Evolutionary conservation across 108 stramenopile genomes (phyloP).

Genomic region (Skeletonema marinoi): DNA sequence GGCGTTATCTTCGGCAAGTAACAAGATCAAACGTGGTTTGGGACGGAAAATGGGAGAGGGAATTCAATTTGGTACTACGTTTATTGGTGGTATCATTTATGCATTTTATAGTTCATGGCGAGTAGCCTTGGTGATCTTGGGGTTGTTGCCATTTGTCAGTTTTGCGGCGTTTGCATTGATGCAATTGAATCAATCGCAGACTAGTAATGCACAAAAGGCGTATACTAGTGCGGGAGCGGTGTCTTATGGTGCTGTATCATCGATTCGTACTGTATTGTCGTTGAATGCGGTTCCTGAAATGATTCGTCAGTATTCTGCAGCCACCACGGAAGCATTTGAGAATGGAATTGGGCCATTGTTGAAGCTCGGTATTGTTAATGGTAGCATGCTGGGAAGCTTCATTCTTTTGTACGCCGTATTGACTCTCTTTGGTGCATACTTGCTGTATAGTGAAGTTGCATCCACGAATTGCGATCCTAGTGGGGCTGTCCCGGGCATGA

Average conservation of each 20-base stretch:
- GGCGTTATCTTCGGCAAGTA: slow-evolving; percentile 6
- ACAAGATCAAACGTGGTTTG: slow-evolving; percentile 48
- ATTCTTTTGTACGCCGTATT: slow-evolving; percentile 60
- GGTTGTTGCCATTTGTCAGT: slow-evolving; percentile 53
- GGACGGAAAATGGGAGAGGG: slow-evolving; percentile 78
- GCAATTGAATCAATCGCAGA: slow-evolving; percentile 60
- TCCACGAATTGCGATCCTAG: slow-evolving; percentile 69
- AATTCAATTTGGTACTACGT: slow-evolving; percentile 65
- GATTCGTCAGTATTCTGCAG: slow-evolving; percentile 40
- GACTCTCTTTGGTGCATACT: slow-evolving; percentile 66
- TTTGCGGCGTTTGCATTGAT: slow-evolving; percentile 50
- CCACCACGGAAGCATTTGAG: slow-evolving; percentile 63
- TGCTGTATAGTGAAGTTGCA: slow-evolving; percentile 63
- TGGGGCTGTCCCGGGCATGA: slow-evolving; percentile 35
- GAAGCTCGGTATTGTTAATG: slow-evolving; percentile 65
- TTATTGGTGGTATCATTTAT: slow-evolving; percentile 63
- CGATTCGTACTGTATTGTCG: slow-evolving; percentile 53
- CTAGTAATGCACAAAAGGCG: slow-evolving; percentile 36
- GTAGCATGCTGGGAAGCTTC: slow-evolving; percentile 67
- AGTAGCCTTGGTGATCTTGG: slow-evolving; percentile 66
- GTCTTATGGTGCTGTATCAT: slow-evolving; percentile 36
- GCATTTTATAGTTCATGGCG: slow-evolving; percentile 62
- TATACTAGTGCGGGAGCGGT: slow-evolving; percentile 54
- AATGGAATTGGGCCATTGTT: slow-evolving; percentile 36
- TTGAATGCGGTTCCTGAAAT: slow-evolving; percentile 53